Evolutionary conservation across 495 filamentous ascomycete species (phyloP).

Genomic region (Xanthoparmelia taractica): DNA sequence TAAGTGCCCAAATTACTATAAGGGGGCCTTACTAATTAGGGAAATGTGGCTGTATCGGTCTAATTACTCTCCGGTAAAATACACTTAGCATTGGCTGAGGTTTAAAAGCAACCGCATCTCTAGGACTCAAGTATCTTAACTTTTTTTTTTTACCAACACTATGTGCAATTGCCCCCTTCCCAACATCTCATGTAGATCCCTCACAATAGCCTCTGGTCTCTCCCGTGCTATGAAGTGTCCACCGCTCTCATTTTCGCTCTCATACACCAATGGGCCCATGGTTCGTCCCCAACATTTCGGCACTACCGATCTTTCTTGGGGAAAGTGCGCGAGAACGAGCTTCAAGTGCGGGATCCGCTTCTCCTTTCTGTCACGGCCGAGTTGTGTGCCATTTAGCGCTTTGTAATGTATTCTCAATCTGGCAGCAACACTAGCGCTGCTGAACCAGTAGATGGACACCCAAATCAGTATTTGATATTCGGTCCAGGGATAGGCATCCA

Average conservation of each 20-base stretch:
- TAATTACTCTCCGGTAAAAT: too few species aligned
- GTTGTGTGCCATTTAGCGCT: slow-evolving; percentile 29
- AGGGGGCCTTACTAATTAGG: too few species aligned
- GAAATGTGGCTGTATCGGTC: too few species aligned
- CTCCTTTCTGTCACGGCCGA: slow-evolving; percentile 15
- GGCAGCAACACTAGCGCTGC: slow-evolving; percentile 47
- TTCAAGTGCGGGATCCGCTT: slow-evolving; percentile 40
- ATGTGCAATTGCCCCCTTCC: slow-evolving; percentile 34
- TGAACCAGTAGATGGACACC: slow-evolving; percentile 57
- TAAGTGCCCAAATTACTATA: too few species aligned
- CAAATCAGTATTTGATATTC: slow-evolving; percentile 61
- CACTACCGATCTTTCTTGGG: slow-evolving; percentile 42
- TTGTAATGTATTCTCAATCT: slow-evolving; percentile 57
- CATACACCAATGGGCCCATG: slow-evolving; percentile 48
- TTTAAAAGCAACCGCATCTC: too few species aligned
- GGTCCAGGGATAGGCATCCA: slow-evolving; percentile 58
- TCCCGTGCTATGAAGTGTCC: slow-evolving; percentile 61
- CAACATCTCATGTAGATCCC: slow-evolving; percentile 51
- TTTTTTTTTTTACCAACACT: slow-evolving; percentile 28
- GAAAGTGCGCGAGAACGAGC: slow-evolving; percentile 48
- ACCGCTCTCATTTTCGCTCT: slow-evolving; percentile 43
- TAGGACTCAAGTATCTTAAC: not conserved
- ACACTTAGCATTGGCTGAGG: too few species aligned
- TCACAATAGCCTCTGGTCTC: slow-evolving; percentile 42
- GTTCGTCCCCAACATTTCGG: slow-evolving; percentile 45